Evolutionary conservation across 2,329 filamentous ascomycete genomes (phyloP).

Genomic region (Colletotrichum costaricense): DNA sequence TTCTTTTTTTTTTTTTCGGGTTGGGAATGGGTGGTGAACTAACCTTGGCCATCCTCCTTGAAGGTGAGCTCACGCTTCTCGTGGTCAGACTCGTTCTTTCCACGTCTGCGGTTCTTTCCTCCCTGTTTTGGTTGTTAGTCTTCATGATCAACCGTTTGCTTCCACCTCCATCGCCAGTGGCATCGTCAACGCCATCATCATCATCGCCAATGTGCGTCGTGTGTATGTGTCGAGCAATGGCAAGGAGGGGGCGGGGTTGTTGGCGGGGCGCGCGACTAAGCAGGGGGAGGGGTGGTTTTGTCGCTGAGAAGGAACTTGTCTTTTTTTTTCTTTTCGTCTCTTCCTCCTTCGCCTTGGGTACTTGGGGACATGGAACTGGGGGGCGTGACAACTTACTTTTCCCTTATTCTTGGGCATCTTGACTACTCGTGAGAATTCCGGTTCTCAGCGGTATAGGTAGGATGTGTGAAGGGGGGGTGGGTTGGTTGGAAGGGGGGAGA

Average conservation of each 20-base stretch:
- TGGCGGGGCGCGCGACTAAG: conserved; percentile 32
- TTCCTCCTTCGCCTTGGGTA: conserved; percentile 6
- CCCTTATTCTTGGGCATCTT: conserved; percentile 99
- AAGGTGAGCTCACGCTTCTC: conserved; percentile 99
- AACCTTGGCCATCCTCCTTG: conserved; percentile 96
- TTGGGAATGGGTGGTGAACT: conserved; percentile 34
- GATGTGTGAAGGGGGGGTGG: conserved; percentile 13
- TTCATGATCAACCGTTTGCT: not conserved
- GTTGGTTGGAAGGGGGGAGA: conserved; percentile 6
- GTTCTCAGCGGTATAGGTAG: conserved; percentile 39
- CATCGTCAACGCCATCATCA: conserved; percentile 7
- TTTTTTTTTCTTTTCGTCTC: not conserved
- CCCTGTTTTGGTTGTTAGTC: conserved; percentile 67
- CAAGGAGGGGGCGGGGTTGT: conserved; percentile 36
- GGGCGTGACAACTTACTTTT: conserved; percentile 74
- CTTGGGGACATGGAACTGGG: not conserved
- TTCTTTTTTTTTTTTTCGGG: not conserved
- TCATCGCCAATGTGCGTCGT: conserved; percentile 22
- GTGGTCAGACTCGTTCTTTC: conserved; percentile 99
- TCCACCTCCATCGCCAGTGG: not conserved
- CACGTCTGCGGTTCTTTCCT: conserved; percentile 97
- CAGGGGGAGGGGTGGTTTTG: conserved; percentile 30
- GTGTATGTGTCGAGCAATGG: conserved; percentile 7
- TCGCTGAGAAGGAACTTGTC: not conserved
- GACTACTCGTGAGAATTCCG: conserved; percentile 37